Percentiles rank a stretch among this genome's conserved stretches.
Conservation (phyloP, 108 stramenopile genomes). For the Pseudonitzschia pungens region DNA sequence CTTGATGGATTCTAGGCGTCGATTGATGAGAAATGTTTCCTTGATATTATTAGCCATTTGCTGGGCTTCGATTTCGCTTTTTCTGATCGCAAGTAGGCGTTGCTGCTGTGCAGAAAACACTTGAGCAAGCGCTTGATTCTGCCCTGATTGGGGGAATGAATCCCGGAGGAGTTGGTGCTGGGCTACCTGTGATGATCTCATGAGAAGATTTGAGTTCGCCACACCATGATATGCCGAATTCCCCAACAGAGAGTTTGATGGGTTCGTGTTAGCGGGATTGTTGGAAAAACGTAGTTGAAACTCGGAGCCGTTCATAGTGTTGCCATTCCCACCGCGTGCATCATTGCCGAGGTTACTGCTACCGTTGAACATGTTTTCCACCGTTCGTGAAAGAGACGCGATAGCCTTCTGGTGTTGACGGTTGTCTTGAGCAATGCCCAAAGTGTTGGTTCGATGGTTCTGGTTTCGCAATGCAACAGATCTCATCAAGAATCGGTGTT, state of each 20-base stretch:
- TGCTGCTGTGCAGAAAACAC: background rate
- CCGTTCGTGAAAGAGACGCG: too few species aligned
- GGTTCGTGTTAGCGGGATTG: background rate
- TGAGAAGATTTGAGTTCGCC: background rate
- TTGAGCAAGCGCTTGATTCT: background rate
- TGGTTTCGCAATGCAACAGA: background rate
- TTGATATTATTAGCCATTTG: background rate
- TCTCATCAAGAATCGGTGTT: background rate
- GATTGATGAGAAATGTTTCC: background rate
- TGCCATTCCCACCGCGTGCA: background rate
- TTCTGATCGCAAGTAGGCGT: background rate
- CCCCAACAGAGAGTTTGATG: background rate
- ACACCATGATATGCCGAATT: background rate
- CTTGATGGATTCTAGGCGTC: background rate
- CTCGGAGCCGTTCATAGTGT: background rate
- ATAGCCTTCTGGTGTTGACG: too few species aligned
- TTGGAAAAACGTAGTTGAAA: background rate
- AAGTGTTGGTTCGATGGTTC: background rate
- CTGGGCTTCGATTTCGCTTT: background rate
- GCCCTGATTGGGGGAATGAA: background rate
- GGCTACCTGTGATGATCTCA: background rate
- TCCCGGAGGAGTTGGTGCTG: background rate
- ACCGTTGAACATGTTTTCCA: slow-evolving; percentile 2
- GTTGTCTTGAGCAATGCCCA: too few species aligned
- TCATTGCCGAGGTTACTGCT: background rate